Evolutionary conservation across 805 yeast species (phyloP), one percentile per base, ranked within the genome.

Genomic region (Ogataea neopini): DNA sequence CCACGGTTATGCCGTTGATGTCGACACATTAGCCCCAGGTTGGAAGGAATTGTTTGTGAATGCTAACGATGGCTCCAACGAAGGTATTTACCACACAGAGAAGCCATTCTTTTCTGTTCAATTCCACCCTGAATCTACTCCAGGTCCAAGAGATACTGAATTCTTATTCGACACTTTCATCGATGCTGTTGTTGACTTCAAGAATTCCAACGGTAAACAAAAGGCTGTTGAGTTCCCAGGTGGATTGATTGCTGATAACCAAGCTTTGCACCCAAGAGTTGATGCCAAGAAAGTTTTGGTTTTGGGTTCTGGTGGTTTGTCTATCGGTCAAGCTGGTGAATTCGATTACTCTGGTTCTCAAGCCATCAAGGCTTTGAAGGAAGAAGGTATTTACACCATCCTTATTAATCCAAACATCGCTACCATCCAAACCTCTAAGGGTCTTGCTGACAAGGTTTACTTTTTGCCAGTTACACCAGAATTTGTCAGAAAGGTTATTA

Each of bases 281-380:
- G 76, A 85, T 48, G 96, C 85, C 60, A 89, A 90, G 79, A 94
- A 94, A 73, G 96, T 89, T 43, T 80, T 90, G 57, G 92, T 90
- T 49, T 80, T 94, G 62, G 99, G 99, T 62, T 91, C 97, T 44
- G 99, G 99, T 76, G 99, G 99, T 68, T 77, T 94, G 62, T 88
- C 96, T 47, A 94, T 94, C 67, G 99, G 99, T 57, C 99, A 94
- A 76, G 99, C 99, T 54, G 99, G 99, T 71, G 99, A 94, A 73
- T 94, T 94, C 64, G 99, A 94, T 70, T 94, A 94, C 74, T 90
- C 97, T 39, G 99, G 99, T 64, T 89, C 97, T 47, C 99, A 94
- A 74, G 99, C 99, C 50, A 94, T 94, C 72, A 94, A 94, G 73
- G 99, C 99, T 40, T 78, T 94, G 72, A 92, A 89, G 70, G 97